These are phyloP conservation scores for Piedraia hortae DNA, from an alignment of 2,329 filamentous ascomycete species.

Conservation along the genomic window DNA sequence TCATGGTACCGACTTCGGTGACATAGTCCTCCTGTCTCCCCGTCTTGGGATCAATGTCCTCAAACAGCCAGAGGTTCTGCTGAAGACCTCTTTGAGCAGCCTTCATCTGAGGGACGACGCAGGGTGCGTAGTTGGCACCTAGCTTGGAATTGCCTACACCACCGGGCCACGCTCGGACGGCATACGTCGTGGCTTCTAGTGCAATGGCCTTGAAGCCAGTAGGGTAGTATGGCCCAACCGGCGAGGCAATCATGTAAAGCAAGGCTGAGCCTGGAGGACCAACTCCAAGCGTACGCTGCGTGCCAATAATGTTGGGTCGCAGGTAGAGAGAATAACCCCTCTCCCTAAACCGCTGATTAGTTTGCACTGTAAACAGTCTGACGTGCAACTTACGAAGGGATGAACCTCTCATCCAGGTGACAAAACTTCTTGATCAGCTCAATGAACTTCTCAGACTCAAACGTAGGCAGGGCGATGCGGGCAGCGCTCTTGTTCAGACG, in stretches of 20 bases:
- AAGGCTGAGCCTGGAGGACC: conserved; percentile 76
- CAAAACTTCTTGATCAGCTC: conserved; percentile 59
- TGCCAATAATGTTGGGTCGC: conserved; percentile 89
- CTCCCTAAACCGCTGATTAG: too few relatives aligned
- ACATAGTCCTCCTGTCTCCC: conserved; percentile 47
- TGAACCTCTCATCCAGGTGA: conserved; percentile 64
- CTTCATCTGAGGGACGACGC: conserved; percentile 84
- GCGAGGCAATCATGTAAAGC: conserved; percentile 82
- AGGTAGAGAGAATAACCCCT: conserved; percentile 88
- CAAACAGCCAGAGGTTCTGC: conserved; percentile 96
- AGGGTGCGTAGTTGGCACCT: conserved; percentile 96
- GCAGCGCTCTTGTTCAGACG: conserved; percentile 75
- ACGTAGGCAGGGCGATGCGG: conserved; percentile 77
- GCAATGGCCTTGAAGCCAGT: conserved; percentile 95
- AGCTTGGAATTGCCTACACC: conserved; percentile 97
- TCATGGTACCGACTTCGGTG: conserved; percentile 97
- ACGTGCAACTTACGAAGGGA: conserved; percentile 42
- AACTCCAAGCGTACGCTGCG: conserved; percentile 78
- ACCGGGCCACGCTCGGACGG: conserved; percentile 74
- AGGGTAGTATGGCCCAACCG: conserved; percentile 91
- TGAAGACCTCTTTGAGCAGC: conserved; percentile 80
- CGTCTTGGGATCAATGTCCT: conserved; percentile 23
- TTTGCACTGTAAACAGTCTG: too few relatives aligned
- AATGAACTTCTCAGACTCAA: conserved; percentile 45
- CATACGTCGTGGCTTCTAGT: conserved; percentile 86